Percentiles rank a stretch among this genome's conserved stretches.
phyloP scores from a whole-genome alignment of 192 early-diverging fungal genomes.

The Polychytrium aggregatum region DNA sequence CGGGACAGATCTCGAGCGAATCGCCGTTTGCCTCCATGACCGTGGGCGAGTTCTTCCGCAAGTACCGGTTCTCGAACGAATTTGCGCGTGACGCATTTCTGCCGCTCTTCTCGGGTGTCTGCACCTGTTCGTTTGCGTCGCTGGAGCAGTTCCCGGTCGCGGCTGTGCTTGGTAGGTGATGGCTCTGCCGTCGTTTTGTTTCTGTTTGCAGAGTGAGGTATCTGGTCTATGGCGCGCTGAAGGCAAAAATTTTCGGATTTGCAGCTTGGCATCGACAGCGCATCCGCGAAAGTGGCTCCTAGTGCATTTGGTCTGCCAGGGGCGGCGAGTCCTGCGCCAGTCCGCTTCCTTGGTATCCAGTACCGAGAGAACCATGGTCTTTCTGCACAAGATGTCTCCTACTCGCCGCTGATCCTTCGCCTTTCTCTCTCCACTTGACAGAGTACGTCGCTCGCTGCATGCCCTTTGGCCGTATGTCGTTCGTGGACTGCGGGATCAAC shows the following conservation, averaged over 20 bases:
- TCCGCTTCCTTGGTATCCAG: too few species aligned
- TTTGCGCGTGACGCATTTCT: constrained; percentile 27
- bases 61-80: constrained; percentile 11
- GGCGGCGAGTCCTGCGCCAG: too few species aligned
- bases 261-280: too few species aligned
- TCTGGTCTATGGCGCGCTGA: too few species aligned
- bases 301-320: too few species aligned
- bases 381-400: too few species aligned
- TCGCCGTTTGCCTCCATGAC: constrained; percentile 13
- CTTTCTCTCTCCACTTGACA: constrained; percentile 1
- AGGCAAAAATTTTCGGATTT: too few species aligned
- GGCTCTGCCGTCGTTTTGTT: neutral
- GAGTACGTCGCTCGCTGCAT: constrained; percentile 25
- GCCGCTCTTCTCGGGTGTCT: constrained; percentile 31
- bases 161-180: constrained; percentile 22
- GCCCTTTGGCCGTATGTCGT: constrained; percentile 35
- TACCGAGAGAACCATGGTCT: too few species aligned
- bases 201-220: constrained; percentile 11
- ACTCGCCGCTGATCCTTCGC: too few species aligned
- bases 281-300: too few species aligned
- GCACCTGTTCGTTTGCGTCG: constrained; percentile 28
- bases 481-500: constrained; percentile 25
- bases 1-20: constrained; percentile 3
- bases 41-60: constrained; percentile 19
- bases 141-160: constrained; percentile 25